phyloP scores from a whole-genome alignment of 768 basidiomycete species.

The Tylopilus vinaceipallidus region DNA sequence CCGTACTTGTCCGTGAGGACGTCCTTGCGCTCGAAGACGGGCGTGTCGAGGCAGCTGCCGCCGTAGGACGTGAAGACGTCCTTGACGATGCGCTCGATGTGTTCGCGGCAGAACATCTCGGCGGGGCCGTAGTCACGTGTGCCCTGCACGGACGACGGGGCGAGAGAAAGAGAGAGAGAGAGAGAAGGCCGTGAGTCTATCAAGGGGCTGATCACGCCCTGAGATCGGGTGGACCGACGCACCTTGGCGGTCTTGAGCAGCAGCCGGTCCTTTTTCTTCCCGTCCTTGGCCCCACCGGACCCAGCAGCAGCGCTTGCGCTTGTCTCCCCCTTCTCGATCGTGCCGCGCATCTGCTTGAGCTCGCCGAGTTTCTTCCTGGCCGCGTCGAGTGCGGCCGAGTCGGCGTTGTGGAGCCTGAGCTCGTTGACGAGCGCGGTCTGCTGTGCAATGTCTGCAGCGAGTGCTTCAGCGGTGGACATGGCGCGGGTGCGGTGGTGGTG shows the following conservation, averaged over 20 bases:
- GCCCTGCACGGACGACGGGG: conserved; percentile 48
- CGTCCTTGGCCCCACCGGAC: conserved; percentile 37
- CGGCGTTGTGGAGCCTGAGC: conserved; percentile 55
- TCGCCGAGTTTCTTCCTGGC: conserved; percentile 70
- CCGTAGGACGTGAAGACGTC: conserved; percentile 87
- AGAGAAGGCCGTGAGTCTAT: neutral
- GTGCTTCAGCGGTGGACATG: conserved; percentile 43
- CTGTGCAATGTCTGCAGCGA: conserved; percentile 53
- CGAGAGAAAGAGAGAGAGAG: neutral
- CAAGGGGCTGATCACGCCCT: conserved; percentile 14
- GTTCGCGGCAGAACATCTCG: conserved; percentile 89
- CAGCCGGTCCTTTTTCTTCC: conserved; percentile 67
- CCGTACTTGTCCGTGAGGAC: conserved; percentile 96
- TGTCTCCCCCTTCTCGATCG: conserved; percentile 35
- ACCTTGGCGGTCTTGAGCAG: conserved; percentile 95
- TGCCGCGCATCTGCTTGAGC: conserved; percentile 55
- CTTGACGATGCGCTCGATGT: conserved; percentile 86
- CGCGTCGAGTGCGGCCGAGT: conserved; percentile 51
- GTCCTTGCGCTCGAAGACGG: conserved; percentile 97
- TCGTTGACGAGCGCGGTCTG: conserved; percentile 61
- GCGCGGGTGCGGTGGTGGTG: conserved; percentile 19
- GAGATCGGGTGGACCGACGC: conserved; percentile 21
- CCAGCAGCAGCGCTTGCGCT: conserved; percentile 36
- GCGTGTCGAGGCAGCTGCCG: conserved; percentile 91
- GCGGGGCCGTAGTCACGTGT: conserved; percentile 92